Conservation (phyloP, 345 rosid genomes). For the Aegle marmelos region DNA sequence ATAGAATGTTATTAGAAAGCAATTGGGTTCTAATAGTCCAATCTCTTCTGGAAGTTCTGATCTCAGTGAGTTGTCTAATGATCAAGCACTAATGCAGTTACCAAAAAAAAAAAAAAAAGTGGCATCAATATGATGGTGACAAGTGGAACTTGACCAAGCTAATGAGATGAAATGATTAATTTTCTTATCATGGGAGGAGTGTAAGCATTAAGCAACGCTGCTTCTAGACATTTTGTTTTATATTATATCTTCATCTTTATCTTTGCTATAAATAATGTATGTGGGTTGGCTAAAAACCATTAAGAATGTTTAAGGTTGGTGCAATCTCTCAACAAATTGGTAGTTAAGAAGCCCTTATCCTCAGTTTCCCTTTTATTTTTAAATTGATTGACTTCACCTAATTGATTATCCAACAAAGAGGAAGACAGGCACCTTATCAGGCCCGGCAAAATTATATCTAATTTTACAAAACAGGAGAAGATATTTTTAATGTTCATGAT, state of each 20-base stretch:
- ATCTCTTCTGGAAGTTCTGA: background rate
- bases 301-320: background rate
- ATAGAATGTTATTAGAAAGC: background rate
- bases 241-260: background rate
- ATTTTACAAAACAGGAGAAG: background rate
- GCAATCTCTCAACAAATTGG: background rate
- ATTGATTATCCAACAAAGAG: background rate
- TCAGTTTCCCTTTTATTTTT: background rate
- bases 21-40: background rate
- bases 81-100: background rate
- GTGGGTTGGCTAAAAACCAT: background rate
- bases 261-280: background rate
- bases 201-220: background rate
- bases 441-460: background rate
- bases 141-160: background rate
- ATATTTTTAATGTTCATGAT: slow-evolving; percentile 10
- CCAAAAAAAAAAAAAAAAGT: background rate
- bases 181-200: no score
- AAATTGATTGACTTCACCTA: background rate
- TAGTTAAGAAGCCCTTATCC: background rate
- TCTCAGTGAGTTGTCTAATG: background rate
- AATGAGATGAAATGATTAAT: background rate
- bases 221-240: background rate
- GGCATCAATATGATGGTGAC: background rate
- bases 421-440: background rate